phyloP scores from a whole-genome alignment of 2,329 filamentous ascomycete species.

The Colletotrichum somersetense region DNA sequence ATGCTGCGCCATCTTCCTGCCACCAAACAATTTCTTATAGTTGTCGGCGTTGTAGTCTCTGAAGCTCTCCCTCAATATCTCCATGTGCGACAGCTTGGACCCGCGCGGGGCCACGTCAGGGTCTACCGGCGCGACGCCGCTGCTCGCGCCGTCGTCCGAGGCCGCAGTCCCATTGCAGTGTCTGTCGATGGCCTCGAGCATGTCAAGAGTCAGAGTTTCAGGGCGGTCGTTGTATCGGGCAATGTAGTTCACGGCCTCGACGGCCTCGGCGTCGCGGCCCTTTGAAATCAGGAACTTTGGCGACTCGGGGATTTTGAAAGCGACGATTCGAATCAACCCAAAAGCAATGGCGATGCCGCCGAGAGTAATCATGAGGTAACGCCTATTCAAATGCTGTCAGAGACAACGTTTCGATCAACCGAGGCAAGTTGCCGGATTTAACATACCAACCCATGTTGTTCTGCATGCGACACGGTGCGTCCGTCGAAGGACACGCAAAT shows the following conservation, averaged over 20 bases:
- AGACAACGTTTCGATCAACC: not conserved
- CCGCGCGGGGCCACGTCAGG: constrained; percentile 20
- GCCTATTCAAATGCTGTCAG: constrained; percentile 42
- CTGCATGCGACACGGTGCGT: constrained; percentile 51
- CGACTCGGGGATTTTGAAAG: constrained; percentile 63
- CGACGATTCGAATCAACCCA: constrained; percentile 58
- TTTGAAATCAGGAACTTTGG: constrained; percentile 61
- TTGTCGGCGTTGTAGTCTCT: constrained; percentile 43
- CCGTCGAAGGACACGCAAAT: constrained; percentile 54
- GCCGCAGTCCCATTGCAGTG: constrained; percentile 7
- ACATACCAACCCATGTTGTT: constrained; percentile 63
- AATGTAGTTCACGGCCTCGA: constrained; percentile 61
- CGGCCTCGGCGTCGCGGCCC: constrained; percentile 60
- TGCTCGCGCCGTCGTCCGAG: constrained; percentile 39
- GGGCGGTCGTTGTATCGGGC: constrained; percentile 54
- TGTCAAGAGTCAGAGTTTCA: constrained; percentile 52
- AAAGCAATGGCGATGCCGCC: constrained; percentile 59
- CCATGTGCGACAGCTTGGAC: constrained; percentile 43
- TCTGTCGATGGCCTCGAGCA: constrained; percentile 48
- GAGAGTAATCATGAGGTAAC: constrained; percentile 60
- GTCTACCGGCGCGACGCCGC: constrained; percentile 6
- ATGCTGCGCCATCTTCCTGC: constrained; percentile 50
- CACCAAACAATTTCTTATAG: constrained; percentile 51
- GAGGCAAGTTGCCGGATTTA: not conserved
- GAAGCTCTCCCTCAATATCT: constrained; percentile 46